Evolutionary conservation across 352 stramenopile genomes (phyloP), one percentile per base, ranked within the genome.

Genomic region (Phytophthora boehmeriae): DNA sequence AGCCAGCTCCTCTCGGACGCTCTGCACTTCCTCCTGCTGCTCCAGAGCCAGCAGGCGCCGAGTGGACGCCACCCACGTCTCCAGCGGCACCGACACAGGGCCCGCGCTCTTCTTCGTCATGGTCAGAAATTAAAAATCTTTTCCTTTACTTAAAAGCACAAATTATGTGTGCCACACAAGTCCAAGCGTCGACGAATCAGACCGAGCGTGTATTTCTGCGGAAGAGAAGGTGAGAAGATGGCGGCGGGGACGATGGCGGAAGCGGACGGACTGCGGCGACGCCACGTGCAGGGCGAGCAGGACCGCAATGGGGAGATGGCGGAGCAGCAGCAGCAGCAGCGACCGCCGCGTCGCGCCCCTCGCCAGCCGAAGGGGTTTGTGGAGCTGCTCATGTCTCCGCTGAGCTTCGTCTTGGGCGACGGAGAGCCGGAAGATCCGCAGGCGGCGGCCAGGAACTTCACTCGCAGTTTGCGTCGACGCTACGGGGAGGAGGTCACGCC

Each of bases 351-450:
- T 2, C 68, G 51, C 22, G 23, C 44, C 4, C 19, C 39, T 5
- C 41, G 64, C n/a, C 45, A 38, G 23, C 73, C n/a, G 14, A 92
- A 92, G 44, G 79, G 83, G 19, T 81, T 92, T 54, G 80, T 90
- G 54, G 83, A 92, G 60, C 75, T 92, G 44, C 73, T 92, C 20
- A 84, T 92, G 64, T 87, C 80, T 9, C 83, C 83, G 10, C 45
- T 92, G 69, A 89, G 78, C 65, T 84, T 89, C 47, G 79, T 92
- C 30, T 50, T 92, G 34, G 83, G 83, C 56, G 83, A 92, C 36
- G 80, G 77, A 23, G 78, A 90, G 49, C 76, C 77, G 0, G 78
- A 89, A 38, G 80, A 92, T 45, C 83, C 83, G 46, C 83, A 92
- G 63, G 59, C 59, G 20, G 46, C 78, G 14, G 79, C 80, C 36